Base-by-base conservation (phyloP, 106 monocot species). In the Ottelia alismoides region DNA sequence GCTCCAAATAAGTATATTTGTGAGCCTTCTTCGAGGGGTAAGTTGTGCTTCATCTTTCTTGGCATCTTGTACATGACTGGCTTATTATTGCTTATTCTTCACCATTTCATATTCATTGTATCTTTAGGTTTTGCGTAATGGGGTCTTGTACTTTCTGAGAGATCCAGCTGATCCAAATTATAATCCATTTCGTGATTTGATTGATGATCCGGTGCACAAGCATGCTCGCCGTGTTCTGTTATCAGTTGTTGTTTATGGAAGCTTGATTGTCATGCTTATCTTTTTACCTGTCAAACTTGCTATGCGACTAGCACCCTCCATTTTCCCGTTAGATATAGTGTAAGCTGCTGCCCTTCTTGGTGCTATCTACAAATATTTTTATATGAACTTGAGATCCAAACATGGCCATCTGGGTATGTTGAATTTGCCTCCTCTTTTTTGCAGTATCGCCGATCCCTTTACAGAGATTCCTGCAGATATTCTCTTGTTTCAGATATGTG, bases 101-200 rank as follows among this genome's bases (percentile, higher is more conserved):
- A 44, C 14, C 29, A 20, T 17, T 47, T 60, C 25, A 0, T 20
- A 50, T 18, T 16, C 22, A 18, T 49, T 23, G 2, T 18, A 47
- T 70, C 59, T 22, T 57, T 58, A 98, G 98, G 98, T 98, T 31
- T 53, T 98, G 53, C 64, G 98, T 22, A 82, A 74, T 75, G 98
- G 98, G 57, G 98, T 98, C 56, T 60, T 98, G 27, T 98, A 98
- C 65, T 98, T 98, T 30, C 79, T 98, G 26, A 70, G 98, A n/a
- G 98, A 98, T 28, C 98, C 98, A 46, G 98, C 90, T 17, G 98
- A 98, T 80, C 98, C 98, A 54, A 98, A 98, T 73, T 98, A 90
- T 48, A 90, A 98, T 45, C 98, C 98, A 28, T 98, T 98, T 60
- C 68, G 98, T 29, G 98, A 98, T 65, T 57, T 98, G 59, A 90